Percentiles rank a stretch among this genome's conserved stretches.
phyloP scores from a whole-genome alignment of 108 stramenopile genomes.

The Nitzschia putrida region DNA sequence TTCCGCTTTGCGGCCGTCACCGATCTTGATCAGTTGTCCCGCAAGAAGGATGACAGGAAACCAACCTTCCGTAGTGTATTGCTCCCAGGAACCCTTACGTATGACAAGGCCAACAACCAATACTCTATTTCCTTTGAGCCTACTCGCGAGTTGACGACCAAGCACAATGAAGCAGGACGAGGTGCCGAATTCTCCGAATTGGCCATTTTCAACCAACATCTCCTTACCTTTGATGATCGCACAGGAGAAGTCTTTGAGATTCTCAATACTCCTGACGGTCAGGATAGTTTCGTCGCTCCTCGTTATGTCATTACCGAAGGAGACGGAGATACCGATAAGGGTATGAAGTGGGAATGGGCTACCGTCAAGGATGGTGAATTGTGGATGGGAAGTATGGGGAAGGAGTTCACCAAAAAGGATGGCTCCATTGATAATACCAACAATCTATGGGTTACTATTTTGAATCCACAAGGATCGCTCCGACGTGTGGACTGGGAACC shows the following conservation, averaged over 20 bases:
- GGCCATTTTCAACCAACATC: conserved; percentile 76
- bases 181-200: conserved; percentile 94
- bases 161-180: conserved; percentile 94
- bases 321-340: conserved; percentile 92
- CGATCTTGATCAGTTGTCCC: conserved; percentile 82
- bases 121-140: conserved; percentile 65
- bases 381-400: conserved; percentile 91
- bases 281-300: conserved; percentile 78
- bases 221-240: conserved; percentile 92
- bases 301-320: conserved; percentile 92
- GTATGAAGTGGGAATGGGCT: conserved; percentile 95
- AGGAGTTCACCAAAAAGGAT: conserved; percentile 85
- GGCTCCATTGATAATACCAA: conserved; percentile 85
- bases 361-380: conserved; percentile 91
- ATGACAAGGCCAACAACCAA: conserved; percentile 33
- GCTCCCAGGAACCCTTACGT: conserved; percentile 63
- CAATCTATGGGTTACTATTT: conserved; percentile 88
- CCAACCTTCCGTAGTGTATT: conserved; percentile 68
- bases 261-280: conserved; percentile 59
- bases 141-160: conserved; percentile 62
- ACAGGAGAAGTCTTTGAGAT: conserved; percentile 97
- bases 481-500: conserved; percentile 78
- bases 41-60: conserved; percentile 59
- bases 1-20: conserved; percentile 86
- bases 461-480: conserved; percentile 73